Conservation (phyloP, 345 rosid genomes). For the Camelina sativa region DNA sequence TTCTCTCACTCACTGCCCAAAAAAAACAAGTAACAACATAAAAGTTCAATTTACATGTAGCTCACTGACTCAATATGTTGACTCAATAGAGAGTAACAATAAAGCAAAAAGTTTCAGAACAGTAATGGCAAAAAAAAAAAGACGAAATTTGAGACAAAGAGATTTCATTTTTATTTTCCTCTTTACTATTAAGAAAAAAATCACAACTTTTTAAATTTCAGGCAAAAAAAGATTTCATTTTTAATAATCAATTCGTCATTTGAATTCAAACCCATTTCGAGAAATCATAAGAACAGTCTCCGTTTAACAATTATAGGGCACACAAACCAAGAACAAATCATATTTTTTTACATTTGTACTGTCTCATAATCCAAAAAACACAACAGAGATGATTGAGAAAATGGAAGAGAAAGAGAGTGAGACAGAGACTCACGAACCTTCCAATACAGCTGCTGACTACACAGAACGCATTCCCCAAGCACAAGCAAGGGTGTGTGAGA, state of each 20-base stretch:
- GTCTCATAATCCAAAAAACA: background rate
- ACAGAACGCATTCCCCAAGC: slow-evolving; percentile 47
- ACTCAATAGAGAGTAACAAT: background rate
- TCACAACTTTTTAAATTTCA: too few relatives aligned
- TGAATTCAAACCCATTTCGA: slow-evolving; percentile 6
- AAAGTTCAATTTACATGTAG: background rate
- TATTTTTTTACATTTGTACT: slow-evolving; percentile 3
- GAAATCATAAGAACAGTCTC: background rate
- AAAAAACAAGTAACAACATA: background rate
- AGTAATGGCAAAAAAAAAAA: slow-evolving; percentile 11
- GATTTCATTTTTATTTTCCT: too few relatives aligned
- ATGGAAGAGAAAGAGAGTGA: background rate
- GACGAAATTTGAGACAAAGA: too few relatives aligned
- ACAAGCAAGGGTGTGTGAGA: background rate
- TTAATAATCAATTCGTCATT: background rate
- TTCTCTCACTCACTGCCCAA: slow-evolving; percentile 42
- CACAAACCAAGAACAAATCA: background rate
- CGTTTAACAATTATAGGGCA: background rate
- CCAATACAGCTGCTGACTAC: slow-evolving; percentile 29
- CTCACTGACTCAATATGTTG: slow-evolving; percentile 21
- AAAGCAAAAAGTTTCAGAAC: slow-evolving; percentile 1
- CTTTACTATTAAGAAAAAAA: too few relatives aligned
- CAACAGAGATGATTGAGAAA: background rate
- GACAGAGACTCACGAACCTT: slow-evolving; percentile 11
- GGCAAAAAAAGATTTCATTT: background rate